Evolutionary conservation across 371 early-diverging fungal genomes (phyloP).

Genomic region (Nematocida sp.): DNA sequence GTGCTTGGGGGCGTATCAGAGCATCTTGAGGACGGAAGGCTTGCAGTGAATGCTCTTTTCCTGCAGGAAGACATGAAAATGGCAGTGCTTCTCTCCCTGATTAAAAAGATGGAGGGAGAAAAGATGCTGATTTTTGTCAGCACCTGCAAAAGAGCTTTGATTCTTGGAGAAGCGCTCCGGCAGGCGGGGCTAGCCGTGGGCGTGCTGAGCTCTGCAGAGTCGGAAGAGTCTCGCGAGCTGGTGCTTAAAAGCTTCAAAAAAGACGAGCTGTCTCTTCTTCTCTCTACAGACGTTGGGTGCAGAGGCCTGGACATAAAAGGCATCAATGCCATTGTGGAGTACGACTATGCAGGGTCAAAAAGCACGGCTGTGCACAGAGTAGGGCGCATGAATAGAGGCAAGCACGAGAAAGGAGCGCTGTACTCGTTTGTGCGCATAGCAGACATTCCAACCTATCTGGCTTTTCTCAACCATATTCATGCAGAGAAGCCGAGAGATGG

Average conservation of each 20-base stretch:
- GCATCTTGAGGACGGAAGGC: constrained; percentile 26
- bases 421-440: constrained; percentile 61
- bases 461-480: constrained; percentile 45
- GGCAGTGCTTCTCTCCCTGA: constrained; percentile 84
- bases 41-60: constrained; percentile 20
- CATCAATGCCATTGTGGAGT: constrained; percentile 87
- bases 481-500: constrained; percentile 46
- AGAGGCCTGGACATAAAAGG: constrained; percentile 97
- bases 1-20: constrained; percentile 42
- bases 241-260: constrained; percentile 56
- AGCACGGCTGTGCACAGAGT: constrained; percentile 95
- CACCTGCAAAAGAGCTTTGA: constrained; percentile 85
- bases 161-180: constrained; percentile 60
- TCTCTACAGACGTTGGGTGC: constrained; percentile 96
- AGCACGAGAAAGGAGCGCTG: constrained; percentile 81
- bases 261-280: constrained; percentile 72
- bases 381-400: constrained; percentile 90
- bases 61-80: constrained; percentile 69
- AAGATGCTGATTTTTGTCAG: constrained; percentile 97
- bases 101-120: constrained; percentile 88
- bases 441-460: constrained; percentile 38
- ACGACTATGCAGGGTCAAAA: constrained; percentile 80
- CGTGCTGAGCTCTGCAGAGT: constrained; percentile 32
- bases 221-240: constrained; percentile 56
- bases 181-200: neutral